Base-by-base conservation (phyloP, 179 eudicot genomes). In the Heliamphora pulchella region DNA sequence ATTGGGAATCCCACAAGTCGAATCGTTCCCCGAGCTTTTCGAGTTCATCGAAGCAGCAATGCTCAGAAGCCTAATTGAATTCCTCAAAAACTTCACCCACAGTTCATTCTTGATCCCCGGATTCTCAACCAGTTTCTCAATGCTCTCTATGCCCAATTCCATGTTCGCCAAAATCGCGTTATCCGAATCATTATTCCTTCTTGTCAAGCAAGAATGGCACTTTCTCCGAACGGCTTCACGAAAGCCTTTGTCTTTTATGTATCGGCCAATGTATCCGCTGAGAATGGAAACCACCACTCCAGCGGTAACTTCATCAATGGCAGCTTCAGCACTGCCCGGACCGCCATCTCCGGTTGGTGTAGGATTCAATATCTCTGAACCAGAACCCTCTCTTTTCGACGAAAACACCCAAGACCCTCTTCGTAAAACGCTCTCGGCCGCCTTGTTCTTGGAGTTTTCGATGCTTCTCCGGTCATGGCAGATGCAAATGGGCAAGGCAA, bases 221-320 rank as follows among this genome's bases (percentile, higher is more conserved):
- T 83, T 89, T 17, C 81, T 74, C 6, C 81, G 65, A 0, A 84
- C 22, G 0, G 62, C 31, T 20, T 62, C 58, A 0, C 88, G 82
- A 78, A 89, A 89, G 2, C 3, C 70, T 54, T 77, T 71, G n/a
- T 87, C 88, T 69, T 67, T 86, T 58, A 73, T 47, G 64, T 80
- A 89, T 46, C 80, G 78, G 0, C 86, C 88, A 1, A 81, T 62
- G 57, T 84, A 87, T 57, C 90, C 90, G 55, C 86, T 83, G 0
- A 89, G 71, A 5, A 89, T 87, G 0, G 91, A 85, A 7, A 87
- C 80, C 74, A 87, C 84, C 3, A 90, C 91, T 80, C 85, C 82
- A 0, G 75, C 20, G 15, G 86, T 88, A 22, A 79, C 88, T 76
- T 81, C 85, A 70, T 87, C 91, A n/a, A 87, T 82, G 9, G 88